These are phyloP conservation scores for Phylloboletellus chloephorus DNA, from an alignment of 1,284 basidiomycete genomes.

Conservation along the genomic window DNA sequence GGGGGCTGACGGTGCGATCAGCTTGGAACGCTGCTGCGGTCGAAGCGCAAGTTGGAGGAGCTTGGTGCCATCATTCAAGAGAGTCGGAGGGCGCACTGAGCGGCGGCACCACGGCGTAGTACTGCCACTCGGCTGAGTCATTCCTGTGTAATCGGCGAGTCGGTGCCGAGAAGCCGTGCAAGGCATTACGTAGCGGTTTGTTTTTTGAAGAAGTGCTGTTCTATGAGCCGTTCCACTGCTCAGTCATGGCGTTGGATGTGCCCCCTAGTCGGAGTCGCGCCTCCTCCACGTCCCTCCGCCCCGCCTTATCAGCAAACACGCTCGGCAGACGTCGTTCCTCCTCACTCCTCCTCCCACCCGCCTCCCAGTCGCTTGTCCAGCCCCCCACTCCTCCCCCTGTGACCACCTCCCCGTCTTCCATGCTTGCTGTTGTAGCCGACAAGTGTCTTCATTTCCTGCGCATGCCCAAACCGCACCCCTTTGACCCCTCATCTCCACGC, in stretches of 20 bases:
- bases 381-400: constrained; percentile 5
- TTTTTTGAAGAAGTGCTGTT: too few species aligned
- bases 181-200: constrained; percentile 23
- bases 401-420: constrained; percentile 31
- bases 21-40: constrained; percentile 93
- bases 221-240: too few species aligned
- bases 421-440: constrained; percentile 46
- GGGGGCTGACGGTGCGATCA: constrained; percentile 31
- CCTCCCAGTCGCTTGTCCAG: constrained; percentile 16
- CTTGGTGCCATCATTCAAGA: constrained; percentile 87
- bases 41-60: constrained; percentile 97
- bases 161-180: constrained; percentile 19
- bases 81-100: constrained; percentile 74
- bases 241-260: constrained; percentile 27
- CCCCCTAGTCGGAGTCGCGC: constrained; percentile 46
- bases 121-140: constrained; percentile 16
- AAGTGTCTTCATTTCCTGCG: constrained; percentile 51
- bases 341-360: constrained; percentile 30
- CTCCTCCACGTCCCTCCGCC: constrained; percentile 56
- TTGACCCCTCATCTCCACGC: constrained; percentile 45
- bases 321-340: constrained; percentile 50
- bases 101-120: too few species aligned
- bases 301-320: constrained; percentile 47
- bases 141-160: not conserved
- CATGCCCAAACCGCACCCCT: constrained; percentile 33